Base-by-base conservation (phyloP, 2,329 filamentous ascomycete species). In the Xylariaceae sp. region DNA sequence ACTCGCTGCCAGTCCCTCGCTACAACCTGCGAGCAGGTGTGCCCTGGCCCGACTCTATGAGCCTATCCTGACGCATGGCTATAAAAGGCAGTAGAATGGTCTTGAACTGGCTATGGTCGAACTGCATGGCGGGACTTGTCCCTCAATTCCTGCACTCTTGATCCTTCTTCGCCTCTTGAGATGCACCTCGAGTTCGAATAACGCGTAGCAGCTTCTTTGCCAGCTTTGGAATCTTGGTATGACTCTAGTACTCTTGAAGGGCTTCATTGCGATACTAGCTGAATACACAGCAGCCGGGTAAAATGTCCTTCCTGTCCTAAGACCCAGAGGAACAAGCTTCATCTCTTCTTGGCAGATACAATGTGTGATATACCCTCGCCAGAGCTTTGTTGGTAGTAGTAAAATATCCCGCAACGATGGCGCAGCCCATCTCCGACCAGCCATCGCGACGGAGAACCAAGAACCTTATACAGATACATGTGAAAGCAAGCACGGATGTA, bases 1-100 rank as follows among this genome's bases (percentile, higher is more conserved):
- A 79, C 72, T 72, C 74, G 75, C 76, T 74, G 70, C 71, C 66
- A 71, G 67, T 70, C 69, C 45, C 16, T 59, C 71, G 73, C 70
- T 77, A 76, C 72, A 75, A 73, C 73, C 67, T 64, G 67, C 61
- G 70, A 66, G 63, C 67, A 69, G 60, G 53, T 56, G 51, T 61
- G 55, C 63, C 65, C 63, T 66, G 62, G 58, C 62, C 59, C 62
- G 62, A 63, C 63, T 65, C 63, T 67, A 67, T 65, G 65, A 68
- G 67, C 68, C 67, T 65, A 64, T 71, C 65, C 66, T 65, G 65
- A 69, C 65, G 69, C 67, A 63, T 60, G 69, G 70, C 71, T 75
- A 74, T 69, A 60, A 60, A 64, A 56, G 69, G 66, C 66, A 69
- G 61, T 56, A 60, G 55, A 59, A 55, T 61, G 47, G 50, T 53